phyloP scores from a whole-genome alignment of 2,329 filamentous ascomycete species.

The Verticillium alfalfae region DNA sequence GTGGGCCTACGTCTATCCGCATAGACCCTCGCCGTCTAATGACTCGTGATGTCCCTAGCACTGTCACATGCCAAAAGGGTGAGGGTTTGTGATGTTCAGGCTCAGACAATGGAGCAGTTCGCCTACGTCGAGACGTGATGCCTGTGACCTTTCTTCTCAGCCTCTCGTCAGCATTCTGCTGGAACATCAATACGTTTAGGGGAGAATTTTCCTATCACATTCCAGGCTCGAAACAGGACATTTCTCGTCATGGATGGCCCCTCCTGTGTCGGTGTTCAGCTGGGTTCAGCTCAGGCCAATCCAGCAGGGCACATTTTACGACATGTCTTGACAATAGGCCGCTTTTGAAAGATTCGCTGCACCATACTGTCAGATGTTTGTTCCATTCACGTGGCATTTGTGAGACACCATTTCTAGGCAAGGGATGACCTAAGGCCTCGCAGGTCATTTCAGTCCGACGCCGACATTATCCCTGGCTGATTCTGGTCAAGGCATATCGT shows the following conservation, averaged over 20 bases:
- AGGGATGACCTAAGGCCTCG: background rate
- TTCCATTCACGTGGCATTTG: background rate
- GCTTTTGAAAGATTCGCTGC: background rate
- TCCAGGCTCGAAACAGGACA: too few species aligned
- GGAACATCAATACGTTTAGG: too few species aligned
- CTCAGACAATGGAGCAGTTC: too few species aligned
- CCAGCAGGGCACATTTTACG: background rate
- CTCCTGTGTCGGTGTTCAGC: background rate
- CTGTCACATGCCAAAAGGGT: too few species aligned
- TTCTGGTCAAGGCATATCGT: background rate
- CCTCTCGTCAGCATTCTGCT: too few species aligned
- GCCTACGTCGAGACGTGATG: too few species aligned
- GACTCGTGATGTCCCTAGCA: too few species aligned
- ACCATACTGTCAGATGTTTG: background rate
- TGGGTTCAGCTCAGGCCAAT: background rate
- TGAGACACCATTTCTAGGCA: background rate
- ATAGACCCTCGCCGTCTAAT: too few species aligned
- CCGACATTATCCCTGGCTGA: background rate
- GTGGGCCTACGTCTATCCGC: too few species aligned
- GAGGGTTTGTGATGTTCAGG: too few species aligned
- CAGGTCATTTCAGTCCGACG: background rate
- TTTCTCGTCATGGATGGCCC: background rate
- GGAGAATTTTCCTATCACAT: too few species aligned
- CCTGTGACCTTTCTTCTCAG: too few species aligned
- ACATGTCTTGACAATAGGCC: background rate